phyloP scores from a whole-genome alignment of 805 yeast genomes.

The Starmerella etchellsii region DNA sequence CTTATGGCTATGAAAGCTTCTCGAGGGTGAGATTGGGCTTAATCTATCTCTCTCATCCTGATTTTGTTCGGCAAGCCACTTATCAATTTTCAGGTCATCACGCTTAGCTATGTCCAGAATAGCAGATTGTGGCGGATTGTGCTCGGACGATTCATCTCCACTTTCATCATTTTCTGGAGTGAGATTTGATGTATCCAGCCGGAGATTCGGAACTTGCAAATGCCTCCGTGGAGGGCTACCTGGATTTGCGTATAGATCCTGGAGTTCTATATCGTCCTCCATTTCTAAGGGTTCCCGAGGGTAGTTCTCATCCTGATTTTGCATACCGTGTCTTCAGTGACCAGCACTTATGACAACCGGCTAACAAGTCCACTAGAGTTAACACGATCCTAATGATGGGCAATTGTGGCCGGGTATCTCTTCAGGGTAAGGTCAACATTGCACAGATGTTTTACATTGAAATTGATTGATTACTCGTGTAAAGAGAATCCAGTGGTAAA shows the following conservation, averaged over 20 bases:
- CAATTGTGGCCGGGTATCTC: no score
- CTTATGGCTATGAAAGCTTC: neutral
- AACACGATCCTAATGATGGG: no score
- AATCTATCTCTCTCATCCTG: neutral
- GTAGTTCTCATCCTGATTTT: no score
- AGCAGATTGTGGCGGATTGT: conserved; percentile 13
- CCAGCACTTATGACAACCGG: no score
- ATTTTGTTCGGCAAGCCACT: conserved; percentile 11
- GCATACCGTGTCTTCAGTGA: no score
- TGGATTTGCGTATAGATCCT: neutral
- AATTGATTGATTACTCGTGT: no score
- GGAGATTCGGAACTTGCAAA: conserved; percentile 5
- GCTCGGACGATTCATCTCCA: neutral
- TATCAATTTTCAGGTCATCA: conserved; percentile 1
- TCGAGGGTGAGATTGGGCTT: neutral
- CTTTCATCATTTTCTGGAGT: neutral
- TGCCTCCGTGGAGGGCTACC: neutral
- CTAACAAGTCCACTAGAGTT: no score
- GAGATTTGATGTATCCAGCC: conserved; percentile 14
- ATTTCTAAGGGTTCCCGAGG: no score
- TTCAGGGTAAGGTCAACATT: no score
- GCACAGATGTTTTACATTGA: no score
- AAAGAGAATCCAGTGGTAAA: no score
- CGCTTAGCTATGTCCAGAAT: conserved; percentile 13
- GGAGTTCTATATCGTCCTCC: no score